Percentiles rank a stretch among this genome's conserved stretches.
Evolutionary conservation across 1,284 basidiomycete species (phyloP).

Genomic region (Salmacisia buchloeana): DNA sequence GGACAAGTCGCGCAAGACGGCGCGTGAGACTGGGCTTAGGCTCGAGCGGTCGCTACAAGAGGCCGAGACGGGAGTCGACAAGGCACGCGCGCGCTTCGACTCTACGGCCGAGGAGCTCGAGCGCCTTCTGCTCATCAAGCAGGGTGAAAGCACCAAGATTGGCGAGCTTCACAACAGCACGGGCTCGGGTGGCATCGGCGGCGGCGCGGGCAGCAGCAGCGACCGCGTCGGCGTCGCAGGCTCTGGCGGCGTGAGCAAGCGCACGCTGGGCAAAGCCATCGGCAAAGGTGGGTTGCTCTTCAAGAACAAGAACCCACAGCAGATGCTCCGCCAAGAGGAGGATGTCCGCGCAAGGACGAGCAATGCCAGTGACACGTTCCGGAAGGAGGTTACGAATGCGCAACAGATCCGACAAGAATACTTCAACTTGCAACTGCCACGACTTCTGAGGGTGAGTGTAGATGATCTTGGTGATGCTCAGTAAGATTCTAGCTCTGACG

Average conservation of each 20-base stretch:
- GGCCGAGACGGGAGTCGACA: constrained; percentile 80
- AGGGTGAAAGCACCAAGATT: constrained; percentile 63
- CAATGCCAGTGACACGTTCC: constrained; percentile 76
- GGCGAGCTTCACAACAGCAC: constrained; percentile 32
- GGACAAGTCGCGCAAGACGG: constrained; percentile 78
- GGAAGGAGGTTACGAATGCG: constrained; percentile 68
- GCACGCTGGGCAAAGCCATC: constrained; percentile 63
- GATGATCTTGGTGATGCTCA: not conserved
- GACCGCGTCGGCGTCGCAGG: too few relatives aligned
- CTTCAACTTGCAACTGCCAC: constrained; percentile 91
- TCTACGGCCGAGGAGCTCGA: constrained; percentile 88
- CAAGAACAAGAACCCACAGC: constrained; percentile 78
- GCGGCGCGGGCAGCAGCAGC: too few relatives aligned
- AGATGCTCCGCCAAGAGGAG: constrained; percentile 90
- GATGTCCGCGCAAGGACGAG: constrained; percentile 82
- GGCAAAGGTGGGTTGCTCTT: constrained; percentile 82
- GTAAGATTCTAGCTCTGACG: not conserved
- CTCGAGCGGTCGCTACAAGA: constrained; percentile 85
- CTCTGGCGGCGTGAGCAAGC: constrained; percentile 56
- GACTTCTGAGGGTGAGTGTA: constrained; percentile 70
- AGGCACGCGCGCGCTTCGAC: constrained; percentile 69
- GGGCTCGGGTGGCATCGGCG: not conserved
- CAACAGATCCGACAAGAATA: constrained; percentile 12
- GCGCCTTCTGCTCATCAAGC: constrained; percentile 84
- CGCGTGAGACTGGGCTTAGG: constrained; percentile 59